Evolutionary conservation across 331 rosid genomes (phyloP).

Genomic region (Quercus phellos): DNA sequence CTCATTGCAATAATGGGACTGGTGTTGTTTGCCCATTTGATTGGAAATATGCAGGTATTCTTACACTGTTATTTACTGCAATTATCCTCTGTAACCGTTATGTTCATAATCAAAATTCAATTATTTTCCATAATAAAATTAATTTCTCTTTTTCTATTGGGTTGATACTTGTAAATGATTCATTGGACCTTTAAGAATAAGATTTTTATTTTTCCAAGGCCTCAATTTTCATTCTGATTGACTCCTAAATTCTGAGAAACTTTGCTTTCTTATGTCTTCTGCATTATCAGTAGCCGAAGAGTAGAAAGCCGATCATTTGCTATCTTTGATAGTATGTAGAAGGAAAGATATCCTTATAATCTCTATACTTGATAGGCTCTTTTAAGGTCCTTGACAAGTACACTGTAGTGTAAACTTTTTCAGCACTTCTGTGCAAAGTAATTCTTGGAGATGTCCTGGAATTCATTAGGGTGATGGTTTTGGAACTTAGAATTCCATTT

Average conservation of each 20-base stretch:
- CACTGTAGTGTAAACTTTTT: not conserved
- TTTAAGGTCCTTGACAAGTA: not conserved
- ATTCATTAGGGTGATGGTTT: not conserved
- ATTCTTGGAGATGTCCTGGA: not conserved
- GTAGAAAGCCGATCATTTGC: not conserved
- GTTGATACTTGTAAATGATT: not conserved
- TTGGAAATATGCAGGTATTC: constrained; percentile 94
- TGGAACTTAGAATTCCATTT: not conserved
- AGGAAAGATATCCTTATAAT: not conserved
- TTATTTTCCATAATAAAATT: not conserved
- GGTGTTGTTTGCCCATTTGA: constrained; percentile 83
- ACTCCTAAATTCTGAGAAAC: not conserved
- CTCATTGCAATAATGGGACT: constrained; percentile 71
- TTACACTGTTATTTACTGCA: not conserved
- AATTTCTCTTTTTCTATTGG: not conserved
- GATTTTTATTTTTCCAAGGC: not conserved
- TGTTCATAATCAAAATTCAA: no score
- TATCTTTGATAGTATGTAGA: not conserved
- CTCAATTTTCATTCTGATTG: not conserved
- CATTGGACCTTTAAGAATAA: not conserved
- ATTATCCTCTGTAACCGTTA: not conserved
- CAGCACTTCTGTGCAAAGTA: not conserved
- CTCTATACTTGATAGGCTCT: not conserved
- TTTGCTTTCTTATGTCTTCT: not conserved
- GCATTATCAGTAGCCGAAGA: not conserved